Evolutionary conservation across 768 basidiomycete species (phyloP), one percentile per base, ranked within the genome.

Genomic region (Udeniomyces megalosporus): DNA sequence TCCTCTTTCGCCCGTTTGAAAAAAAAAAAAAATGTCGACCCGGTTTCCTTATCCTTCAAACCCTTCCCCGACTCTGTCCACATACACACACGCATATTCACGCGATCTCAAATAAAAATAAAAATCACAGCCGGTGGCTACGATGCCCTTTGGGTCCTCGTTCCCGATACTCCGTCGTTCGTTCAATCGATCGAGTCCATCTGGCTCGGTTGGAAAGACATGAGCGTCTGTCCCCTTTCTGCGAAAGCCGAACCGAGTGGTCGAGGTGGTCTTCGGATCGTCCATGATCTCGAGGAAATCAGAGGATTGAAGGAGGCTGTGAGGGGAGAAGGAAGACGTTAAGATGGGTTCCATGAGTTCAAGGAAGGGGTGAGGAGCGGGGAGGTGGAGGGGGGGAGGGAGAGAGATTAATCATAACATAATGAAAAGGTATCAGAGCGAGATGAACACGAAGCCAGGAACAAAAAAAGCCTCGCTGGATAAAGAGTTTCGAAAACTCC

Each of bases 111-210:
- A n/a, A n/a, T n/a, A n/a, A n/a, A n/a, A n/a, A n/a, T n/a, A n/a
- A n/a, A n/a, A n/a, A n/a, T n/a, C n/a, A n/a, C n/a, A 96, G 95
- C 95, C 57, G 95, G 95, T 11, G 95, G 95, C 1, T 97, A 87
- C 73, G 95, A 99, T 71, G 95, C 95, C 7, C 81, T 97, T 62
- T 97, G 91, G 89, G 76, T 99, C 5, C 80, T 99, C 17, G 81
- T 91, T 20, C 79, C 85, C 69, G 72, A 75, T 17, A 56, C 68
- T 2, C 83, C 85, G 51, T 42, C 17, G 22, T 54, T 64, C 75
- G 79, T 67, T 71, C 73, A 59, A 1, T 58, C 64, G n/a, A 70
- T 76, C 3, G 73, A 74, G 52, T 32, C 54, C 12, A 55, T 76
- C 10, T 74, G 75, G 72, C 55, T 58, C 8, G 58, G 51, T 2